These are phyloP conservation scores for Graphilbum sp. DNA, from an alignment of 2,329 filamentous ascomycete genomes.

Conservation along the genomic window DNA sequence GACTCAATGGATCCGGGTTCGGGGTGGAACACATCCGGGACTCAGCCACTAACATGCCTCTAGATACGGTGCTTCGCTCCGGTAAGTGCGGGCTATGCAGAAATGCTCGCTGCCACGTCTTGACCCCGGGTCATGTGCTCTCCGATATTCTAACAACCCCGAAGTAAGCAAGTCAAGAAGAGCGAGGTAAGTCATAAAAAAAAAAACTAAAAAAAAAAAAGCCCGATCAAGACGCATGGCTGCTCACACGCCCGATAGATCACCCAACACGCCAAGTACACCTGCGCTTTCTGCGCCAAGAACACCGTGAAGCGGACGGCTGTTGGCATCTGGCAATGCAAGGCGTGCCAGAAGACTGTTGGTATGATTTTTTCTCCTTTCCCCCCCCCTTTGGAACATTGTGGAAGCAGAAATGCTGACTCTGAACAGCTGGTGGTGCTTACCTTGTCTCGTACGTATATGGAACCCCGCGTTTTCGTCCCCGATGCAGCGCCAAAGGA, in stretches of 20 bases:
- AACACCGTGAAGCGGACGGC: constrained; percentile 62
- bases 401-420: constrained; percentile 1
- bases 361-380: constrained; percentile 17
- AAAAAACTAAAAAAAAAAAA: too few species aligned
- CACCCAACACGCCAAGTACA: constrained; percentile 92
- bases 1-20: too few species aligned
- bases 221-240: too few species aligned
- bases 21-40: too few species aligned
- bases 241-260: constrained; percentile 25
- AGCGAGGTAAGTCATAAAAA: constrained; percentile 48
- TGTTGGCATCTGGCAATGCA: constrained; percentile 81
- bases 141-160: constrained; percentile 6
- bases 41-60: neutral
- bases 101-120: neutral
- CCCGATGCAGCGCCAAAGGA: too few species aligned
- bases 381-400: neutral
- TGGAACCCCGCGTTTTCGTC: too few species aligned
- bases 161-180: constrained; percentile 97
- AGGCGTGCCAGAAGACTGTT: constrained; percentile 83
- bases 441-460: constrained; percentile 94
- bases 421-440: constrained; percentile 51
- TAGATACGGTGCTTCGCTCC: constrained; percentile 94
- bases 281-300: constrained; percentile 99
- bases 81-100: constrained; percentile 4
- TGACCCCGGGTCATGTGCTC: neutral